These are phyloP conservation scores for Trichophyton verrucosum DNA, from an alignment of 2,329 filamentous ascomycete species.

Conservation along the genomic window DNA sequence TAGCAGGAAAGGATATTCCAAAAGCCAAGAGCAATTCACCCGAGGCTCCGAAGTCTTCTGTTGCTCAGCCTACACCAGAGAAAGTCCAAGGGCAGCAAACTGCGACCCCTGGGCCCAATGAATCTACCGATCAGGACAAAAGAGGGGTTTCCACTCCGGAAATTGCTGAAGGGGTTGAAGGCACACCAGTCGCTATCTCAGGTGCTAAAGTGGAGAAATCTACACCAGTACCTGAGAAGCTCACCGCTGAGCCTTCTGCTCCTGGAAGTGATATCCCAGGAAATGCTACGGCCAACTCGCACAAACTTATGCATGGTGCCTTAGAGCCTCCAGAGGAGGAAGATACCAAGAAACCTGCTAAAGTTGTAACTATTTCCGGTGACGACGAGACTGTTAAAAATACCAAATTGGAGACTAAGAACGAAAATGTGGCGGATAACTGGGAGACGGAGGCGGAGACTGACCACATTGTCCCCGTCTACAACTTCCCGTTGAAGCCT, in stretches of 20 bases:
- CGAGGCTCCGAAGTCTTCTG: not conserved
- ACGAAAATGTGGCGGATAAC: constrained; percentile 10
- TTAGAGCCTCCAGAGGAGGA: constrained; percentile 41
- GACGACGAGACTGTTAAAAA: constrained; percentile 45
- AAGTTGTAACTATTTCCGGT: constrained; percentile 18
- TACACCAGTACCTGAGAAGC: constrained; percentile 45
- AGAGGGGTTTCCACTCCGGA: constrained; percentile 58
- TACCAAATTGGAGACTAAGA: constrained; percentile 28
- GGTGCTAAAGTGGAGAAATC: constrained; percentile 54
- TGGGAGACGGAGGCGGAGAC: constrained; percentile 47
- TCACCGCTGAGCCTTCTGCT: constrained; percentile 23
- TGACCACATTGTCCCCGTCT: constrained; percentile 59
- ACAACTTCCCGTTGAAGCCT: constrained; percentile 92
- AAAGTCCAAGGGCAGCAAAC: not conserved
- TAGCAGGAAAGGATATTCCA: constrained; percentile 8
- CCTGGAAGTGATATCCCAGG: constrained; percentile 25
- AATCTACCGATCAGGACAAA: not conserved
- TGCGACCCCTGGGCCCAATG: not conserved
- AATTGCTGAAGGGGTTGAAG: constrained; percentile 53
- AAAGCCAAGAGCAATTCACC: not conserved
- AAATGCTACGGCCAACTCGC: constrained; percentile 22
- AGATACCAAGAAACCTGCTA: not conserved
- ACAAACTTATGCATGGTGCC: constrained; percentile 34
- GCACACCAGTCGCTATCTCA: constrained; percentile 46
- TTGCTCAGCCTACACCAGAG: not conserved